phyloP scores from a whole-genome alignment of 164 flowering plant genomes.

The Euptelea pleiosperma region DNA sequence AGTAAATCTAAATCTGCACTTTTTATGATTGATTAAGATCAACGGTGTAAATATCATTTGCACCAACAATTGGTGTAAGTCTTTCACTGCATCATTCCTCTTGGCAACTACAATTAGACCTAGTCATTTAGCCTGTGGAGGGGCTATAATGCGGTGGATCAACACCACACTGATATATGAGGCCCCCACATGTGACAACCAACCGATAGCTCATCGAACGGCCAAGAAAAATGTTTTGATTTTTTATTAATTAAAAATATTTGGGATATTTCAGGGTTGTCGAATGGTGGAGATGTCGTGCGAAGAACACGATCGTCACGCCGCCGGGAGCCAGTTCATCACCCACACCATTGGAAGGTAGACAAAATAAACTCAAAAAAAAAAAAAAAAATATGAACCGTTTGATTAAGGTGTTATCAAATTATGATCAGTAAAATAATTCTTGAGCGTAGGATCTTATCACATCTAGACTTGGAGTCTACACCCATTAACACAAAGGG shows the following conservation, averaged over 20 bases:
- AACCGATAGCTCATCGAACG: too few species aligned
- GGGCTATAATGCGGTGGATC: too few species aligned
- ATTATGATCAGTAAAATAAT: too few species aligned
- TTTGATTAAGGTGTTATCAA: too few species aligned
- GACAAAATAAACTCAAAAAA: too few species aligned
- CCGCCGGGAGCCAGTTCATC: slow-evolving; percentile 41
- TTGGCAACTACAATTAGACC: too few species aligned
- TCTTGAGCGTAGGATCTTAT: slow-evolving; percentile 37
- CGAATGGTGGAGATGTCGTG: slow-evolving; percentile 42
- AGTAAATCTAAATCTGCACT: not conserved
- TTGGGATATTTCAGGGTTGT: slow-evolving; percentile 24
- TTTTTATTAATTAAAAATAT: too few species aligned
- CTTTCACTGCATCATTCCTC: not conserved
- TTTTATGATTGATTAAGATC: not conserved
- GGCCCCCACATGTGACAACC: too few species aligned
- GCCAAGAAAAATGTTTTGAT: too few species aligned
- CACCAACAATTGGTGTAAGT: not conserved
- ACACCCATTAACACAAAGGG: slow-evolving; percentile 43
- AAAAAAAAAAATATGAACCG: too few species aligned
- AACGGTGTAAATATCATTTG: not conserved
- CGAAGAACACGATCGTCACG: slow-evolving; percentile 39
- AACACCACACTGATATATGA: too few species aligned
- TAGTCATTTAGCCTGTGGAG: too few species aligned
- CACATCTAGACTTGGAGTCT: slow-evolving; percentile 33
- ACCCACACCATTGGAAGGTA: slow-evolving; percentile 46